Base-by-base conservation (phyloP, 352 stramenopile species). In the Pythium graminicola region DNA sequence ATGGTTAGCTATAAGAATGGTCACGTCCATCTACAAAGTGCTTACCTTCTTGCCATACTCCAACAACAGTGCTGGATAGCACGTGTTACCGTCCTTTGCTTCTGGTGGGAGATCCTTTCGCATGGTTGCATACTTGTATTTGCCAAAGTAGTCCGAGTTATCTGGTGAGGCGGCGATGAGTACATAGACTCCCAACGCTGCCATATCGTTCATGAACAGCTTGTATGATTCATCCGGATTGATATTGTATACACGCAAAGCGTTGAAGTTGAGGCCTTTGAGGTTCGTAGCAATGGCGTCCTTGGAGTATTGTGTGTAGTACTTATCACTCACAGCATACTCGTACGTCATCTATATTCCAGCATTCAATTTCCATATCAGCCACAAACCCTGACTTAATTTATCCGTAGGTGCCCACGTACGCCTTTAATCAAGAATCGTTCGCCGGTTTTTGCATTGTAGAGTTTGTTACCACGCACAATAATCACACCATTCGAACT, bases 381-480 rank as follows among this genome's bases (percentile, higher is more conserved):
- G 43, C 7, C 43, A 16, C 13, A 10, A 4, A 24, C 7, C 13
- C 7, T 7, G 7, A 13, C 13, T 13, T 35, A 7, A 35, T 35
- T n/a, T n/a, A n/a, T n/a, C n/a, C n/a, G n/a, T n/a, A n/a, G n/a
- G n/a, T n/a, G n/a, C n/a, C n/a, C n/a, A 35, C 80, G 69, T 65
- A 92, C 79, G 45, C 83, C 83, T 60, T 90, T 88, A 52, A 92
- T 86, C 64, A 93, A 83, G 62, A 94, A 94, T 40, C 84, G 84
- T 49, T 88, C 76, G 57, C 76, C 76, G 19, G 80, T 79, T 20
- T 87, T 86, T 33, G 66, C 59, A 54, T 93, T 89, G 72, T 83
- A 94, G 48, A 94, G 68, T 57, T 94, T 91, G 77, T 90, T 91
- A 43, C 84, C 84, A 48, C 81, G 81, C 53, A 94, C 84, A 41